These are phyloP conservation scores for Saksenaea vasiformis DNA, from an alignment of 371 early-diverging fungal species.

Conservation along the genomic window DNA sequence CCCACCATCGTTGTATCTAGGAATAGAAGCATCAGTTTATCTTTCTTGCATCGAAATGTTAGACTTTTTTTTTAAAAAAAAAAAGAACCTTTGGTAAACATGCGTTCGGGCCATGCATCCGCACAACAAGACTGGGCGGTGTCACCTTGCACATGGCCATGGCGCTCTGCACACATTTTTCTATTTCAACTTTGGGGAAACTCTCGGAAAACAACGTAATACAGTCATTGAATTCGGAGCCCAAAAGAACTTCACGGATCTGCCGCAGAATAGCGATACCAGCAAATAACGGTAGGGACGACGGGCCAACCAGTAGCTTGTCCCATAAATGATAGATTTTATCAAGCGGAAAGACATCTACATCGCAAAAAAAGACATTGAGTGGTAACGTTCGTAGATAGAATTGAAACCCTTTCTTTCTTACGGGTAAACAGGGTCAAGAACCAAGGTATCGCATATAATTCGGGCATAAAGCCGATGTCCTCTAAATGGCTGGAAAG, in stretches of 20 bases:
- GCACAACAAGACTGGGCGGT: slow-evolving; percentile 50
- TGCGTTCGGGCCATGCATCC: slow-evolving; percentile 10
- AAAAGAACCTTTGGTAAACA: background rate
- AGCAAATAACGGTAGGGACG: slow-evolving; percentile 66
- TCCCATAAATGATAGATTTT: slow-evolving; percentile 84
- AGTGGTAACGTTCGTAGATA: background rate
- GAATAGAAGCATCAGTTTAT: background rate
- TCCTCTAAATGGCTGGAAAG: slow-evolving; percentile 65
- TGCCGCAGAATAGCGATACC: slow-evolving; percentile 75
- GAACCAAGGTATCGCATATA: slow-evolving; percentile 87
- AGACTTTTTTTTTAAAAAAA: no score
- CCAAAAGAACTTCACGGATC: slow-evolving; percentile 56
- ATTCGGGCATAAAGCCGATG: slow-evolving; percentile 71
- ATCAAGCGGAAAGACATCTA: slow-evolving; percentile 79
- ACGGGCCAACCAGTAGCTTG: slow-evolving; percentile 65
- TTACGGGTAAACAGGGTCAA: slow-evolving; percentile 82
- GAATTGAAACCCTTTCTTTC: slow-evolving; percentile 8
- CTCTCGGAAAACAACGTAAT: slow-evolving; percentile 65
- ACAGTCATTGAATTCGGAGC: slow-evolving; percentile 69
- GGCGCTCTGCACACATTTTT: slow-evolving; percentile 68
- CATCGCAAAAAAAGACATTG: background rate
- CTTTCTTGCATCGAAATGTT: background rate
- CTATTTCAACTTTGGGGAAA: slow-evolving; percentile 74
- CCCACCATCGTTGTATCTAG: slow-evolving; percentile 53
- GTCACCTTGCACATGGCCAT: slow-evolving; percentile 72